Evolutionary conservation across 352 stramenopile genomes (phyloP), one percentile per base, ranked within the genome.

Genomic region (Pythium brachiatum): DNA sequence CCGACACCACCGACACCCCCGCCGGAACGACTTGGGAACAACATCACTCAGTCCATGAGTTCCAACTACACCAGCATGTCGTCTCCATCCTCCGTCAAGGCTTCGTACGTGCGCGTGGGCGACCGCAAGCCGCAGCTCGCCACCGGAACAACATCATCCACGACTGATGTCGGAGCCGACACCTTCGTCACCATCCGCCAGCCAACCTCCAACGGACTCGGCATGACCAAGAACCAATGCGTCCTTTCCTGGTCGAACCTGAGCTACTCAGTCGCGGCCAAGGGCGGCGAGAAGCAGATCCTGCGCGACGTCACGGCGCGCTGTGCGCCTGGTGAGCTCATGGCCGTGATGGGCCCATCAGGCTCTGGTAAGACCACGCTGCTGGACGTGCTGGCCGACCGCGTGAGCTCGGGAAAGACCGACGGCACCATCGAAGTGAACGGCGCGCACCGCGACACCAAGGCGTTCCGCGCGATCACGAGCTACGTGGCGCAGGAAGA

Each of bases 401-500:
- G 81, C 11, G 56, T 86, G 2, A 53, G 60, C 57, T 16, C 61
- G 7, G 67, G 74, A 6, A 64, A 72, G 20, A 60, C 88, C 7
- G 72, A 83, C n/a, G 80, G 83, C 0, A 61, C 72, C 5, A 58
- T 89, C 16, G 62, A 79, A n/a, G 66, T 91, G 4, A 87, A 89
- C 36, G 76, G 79, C 13, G 66, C 62, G 7, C 62, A 68, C 23
- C 73, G 78, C 31, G 56, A 84, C 2, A 51, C 67, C 23, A 63
- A 69, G 21, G 73, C 66, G 0, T 88, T 84, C 31, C 72, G 73
- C n/a, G 67, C 63, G 51, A 72, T 90, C 31, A 76, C 78, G 72
- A 84, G 72, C 66, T 91, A 91, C 69, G 82, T 91, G 2, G 64
- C 74, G 1, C 82, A 86, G 56, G 81, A 91, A 9, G 74, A 74